Percentiles rank a stretch among this genome's conserved stretches.
Conservation (phyloP, 768 basidiomycete genomes). For the Imleria badia region DNA sequence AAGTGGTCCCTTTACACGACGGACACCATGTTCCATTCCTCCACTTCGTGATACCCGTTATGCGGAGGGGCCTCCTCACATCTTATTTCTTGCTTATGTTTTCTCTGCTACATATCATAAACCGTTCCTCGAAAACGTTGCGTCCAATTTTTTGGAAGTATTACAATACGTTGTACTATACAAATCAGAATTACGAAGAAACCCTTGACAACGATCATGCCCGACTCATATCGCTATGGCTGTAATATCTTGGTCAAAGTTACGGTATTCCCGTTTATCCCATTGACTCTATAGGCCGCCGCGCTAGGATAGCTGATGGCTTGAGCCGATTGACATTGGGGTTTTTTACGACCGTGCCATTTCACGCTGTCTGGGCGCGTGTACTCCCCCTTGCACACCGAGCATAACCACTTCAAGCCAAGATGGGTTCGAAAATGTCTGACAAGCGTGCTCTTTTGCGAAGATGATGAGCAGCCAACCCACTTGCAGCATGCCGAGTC, state of each 20-base stretch:
- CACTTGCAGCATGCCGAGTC: conserved; percentile 10
- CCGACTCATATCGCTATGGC: not conserved
- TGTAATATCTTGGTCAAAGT: conserved; percentile 21
- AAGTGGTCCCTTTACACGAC: not conserved
- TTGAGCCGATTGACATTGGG: not conserved
- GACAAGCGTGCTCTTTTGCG: conserved; percentile 8
- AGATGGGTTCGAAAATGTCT: conserved; percentile 21
- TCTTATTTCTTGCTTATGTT: not conserved
- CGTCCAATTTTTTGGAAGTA: not conserved
- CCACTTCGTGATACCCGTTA: conserved; percentile 7
- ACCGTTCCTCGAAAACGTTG: not conserved
- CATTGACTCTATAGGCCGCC: conserved; percentile 6
- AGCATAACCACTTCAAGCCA: conserved; percentile 17
- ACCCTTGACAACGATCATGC: not conserved
- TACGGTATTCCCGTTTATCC: not conserved
- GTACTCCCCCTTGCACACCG: conserved; percentile 10
- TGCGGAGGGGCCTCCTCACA: not conserved
- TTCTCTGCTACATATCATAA: conserved; percentile 9
- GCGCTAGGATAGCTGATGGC: conserved; percentile 17
- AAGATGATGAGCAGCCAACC: conserved; percentile 6
- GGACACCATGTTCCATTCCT: conserved; percentile 2
- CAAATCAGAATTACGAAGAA: conserved; percentile 5
- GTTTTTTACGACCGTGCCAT: conserved; percentile 3
- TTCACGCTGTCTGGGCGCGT: conserved; percentile 19
- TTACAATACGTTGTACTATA: conserved; percentile 23